Base-by-base conservation (phyloP, 2,329 filamentous ascomycete species). In the Cladosporium sp. region DNA sequence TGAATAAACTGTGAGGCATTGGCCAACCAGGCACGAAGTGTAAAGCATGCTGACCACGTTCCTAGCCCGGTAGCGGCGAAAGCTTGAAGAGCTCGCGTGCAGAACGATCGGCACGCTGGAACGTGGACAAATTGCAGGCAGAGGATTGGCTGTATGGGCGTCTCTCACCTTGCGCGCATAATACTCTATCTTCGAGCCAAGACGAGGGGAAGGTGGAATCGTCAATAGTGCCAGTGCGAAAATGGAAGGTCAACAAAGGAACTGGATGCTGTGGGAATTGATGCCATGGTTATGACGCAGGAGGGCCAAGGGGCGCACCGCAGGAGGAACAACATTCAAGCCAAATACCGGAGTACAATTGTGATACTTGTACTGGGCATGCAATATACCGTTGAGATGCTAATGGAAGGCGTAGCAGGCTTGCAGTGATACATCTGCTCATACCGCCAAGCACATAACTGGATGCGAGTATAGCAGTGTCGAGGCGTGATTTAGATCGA, bases 1-100 rank as follows among this genome's bases (percentile, higher is more conserved):
- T 36, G n/a, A 12, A 19, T 14, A 37, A 30, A 8, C 14, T n/a
- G n/a, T 9, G n/a, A 52, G 36, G 5, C 8, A 12, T 28, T 37
- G 30, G 20, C 54, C 54, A 56, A 49, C 42, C 54, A 49, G 14
- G 34, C 20, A 14, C 19, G 30, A 55, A 28, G 40, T 37, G 30
- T 15, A 45, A 45, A 37, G 39, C 54, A 56, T 56, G 54, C 54
- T 56, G 52, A 55, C 52, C 52, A 38, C 40, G 40, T 47, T 55
- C 30, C 40, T 28, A 30, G 25, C 19, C 28, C 25, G 14, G 25
- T 19, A 34, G 17, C 34, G 28, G 39, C n/a, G 30, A 28, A 54
- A 54, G 51, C 54, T 56, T 56, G 19, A 22, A 9, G 54, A 40
- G 54, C 42, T 56, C 43, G 54, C 34, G 20, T 17, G 54, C 8